A percentile compares a stretch with the other conserved stretches of the same genome.
Evolutionary conservation across 2,329 filamentous ascomycete species (phyloP).

Genomic region (Hymenoscyphus infarciens): DNA sequence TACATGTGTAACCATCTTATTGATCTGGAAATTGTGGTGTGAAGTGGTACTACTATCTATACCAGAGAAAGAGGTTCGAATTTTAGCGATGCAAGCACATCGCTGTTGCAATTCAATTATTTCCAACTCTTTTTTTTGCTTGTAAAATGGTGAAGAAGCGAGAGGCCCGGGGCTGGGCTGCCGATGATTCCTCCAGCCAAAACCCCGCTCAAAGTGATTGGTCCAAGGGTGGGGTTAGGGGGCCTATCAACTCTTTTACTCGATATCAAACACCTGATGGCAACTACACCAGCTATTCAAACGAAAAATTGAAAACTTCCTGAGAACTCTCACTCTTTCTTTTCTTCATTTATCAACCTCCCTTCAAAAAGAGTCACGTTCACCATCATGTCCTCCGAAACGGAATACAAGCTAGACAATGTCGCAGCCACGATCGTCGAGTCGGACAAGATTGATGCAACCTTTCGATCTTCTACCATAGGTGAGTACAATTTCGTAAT

Average conservation of each 20-base stretch:
- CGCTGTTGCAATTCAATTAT: too few relatives aligned
- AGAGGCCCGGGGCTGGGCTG: not conserved
- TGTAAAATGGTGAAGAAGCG: not conserved
- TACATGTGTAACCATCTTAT: not conserved
- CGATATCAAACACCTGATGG: slow-evolving; percentile 23
- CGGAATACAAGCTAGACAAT: slow-evolving; percentile 54
- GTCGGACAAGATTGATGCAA: slow-evolving; percentile 55
- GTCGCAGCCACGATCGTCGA: slow-evolving; percentile 48
- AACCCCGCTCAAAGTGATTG: slow-evolving; percentile 1
- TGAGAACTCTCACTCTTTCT: not conserved
- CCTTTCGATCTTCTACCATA: slow-evolving; percentile 58
- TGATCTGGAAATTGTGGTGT: not conserved
- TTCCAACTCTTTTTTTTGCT: too few relatives aligned
- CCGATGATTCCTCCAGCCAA: not conserved
- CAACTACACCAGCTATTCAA: slow-evolving; percentile 18
- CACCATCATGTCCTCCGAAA: slow-evolving; percentile 36
- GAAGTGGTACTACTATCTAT: too few relatives aligned
- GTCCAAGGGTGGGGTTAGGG: slow-evolving; percentile 21
- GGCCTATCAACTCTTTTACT: not conserved
- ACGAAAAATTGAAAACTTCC: not conserved
- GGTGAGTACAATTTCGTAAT: slow-evolving; percentile 43
- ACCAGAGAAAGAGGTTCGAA: too few relatives aligned
- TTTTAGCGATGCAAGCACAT: too few relatives aligned
- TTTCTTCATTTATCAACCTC: not conserved
- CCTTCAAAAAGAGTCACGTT: not conserved